phyloP scores from a whole-genome alignment of 2,329 filamentous ascomycete species.

The Monosporascus sp. region DNA sequence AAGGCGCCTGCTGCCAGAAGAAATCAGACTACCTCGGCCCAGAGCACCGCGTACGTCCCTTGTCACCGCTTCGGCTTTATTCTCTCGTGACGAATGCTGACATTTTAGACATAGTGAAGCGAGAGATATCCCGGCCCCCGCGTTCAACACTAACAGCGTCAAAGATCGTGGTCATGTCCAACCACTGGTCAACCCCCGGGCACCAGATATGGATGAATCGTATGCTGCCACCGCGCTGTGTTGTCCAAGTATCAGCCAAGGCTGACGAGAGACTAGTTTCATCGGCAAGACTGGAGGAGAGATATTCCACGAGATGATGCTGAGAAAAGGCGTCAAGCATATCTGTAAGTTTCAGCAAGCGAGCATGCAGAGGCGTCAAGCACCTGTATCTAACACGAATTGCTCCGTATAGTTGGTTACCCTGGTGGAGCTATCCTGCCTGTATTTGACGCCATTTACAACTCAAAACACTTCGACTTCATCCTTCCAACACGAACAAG shows the following conservation, averaged over 20 bases:
- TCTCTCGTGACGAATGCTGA: slow-evolving; percentile 12
- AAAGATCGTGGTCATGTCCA: slow-evolving; percentile 57
- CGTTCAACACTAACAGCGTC: slow-evolving; percentile 45
- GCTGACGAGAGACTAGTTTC: slow-evolving; percentile 69
- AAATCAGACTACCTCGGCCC: slow-evolving; percentile 44
- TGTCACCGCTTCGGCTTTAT: slow-evolving; percentile 14
- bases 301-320: slow-evolving; percentile 99
- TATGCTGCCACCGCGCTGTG: slow-evolving; percentile 38
- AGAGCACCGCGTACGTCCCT: slow-evolving; percentile 47
- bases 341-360: slow-evolving; percentile 62
- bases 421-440: slow-evolving; percentile 94
- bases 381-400: slow-evolving; percentile 13
- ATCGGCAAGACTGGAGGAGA: slow-evolving; percentile 93
- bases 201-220: slow-evolving; percentile 72
- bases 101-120: slow-evolving; percentile 35
- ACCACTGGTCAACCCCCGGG: slow-evolving; percentile 56
- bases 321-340: slow-evolving; percentile 85
- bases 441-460: slow-evolving; percentile 98
- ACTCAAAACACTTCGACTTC: slow-evolving; percentile 94
- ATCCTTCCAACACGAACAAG: slow-evolving; percentile 95
- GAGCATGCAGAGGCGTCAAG: neutral
- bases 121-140: slow-evolving; percentile 57
- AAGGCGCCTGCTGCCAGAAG: slow-evolving; percentile 37
- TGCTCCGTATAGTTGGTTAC: slow-evolving; percentile 61
- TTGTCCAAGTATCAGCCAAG: neutral